Evolutionary conservation across 1,139 yeast species (phyloP).

Genomic region (Yamadazyma atmosphaerica): DNA sequence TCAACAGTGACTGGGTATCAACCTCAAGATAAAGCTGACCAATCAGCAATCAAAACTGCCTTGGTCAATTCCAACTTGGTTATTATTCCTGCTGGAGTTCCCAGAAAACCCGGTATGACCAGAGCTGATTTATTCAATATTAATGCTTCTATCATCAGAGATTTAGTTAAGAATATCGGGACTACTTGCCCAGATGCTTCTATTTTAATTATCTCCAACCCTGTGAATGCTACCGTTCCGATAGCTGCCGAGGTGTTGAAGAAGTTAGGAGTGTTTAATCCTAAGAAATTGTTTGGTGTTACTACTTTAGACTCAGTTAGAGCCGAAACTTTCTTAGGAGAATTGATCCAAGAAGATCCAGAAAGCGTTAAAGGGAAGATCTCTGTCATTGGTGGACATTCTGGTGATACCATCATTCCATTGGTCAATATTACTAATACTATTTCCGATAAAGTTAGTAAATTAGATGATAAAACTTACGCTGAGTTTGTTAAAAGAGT

Average conservation of each 20-base stretch:
- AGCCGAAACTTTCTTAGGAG: slow-evolving; percentile 64
- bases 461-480: slow-evolving; percentile 32
- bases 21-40: slow-evolving; percentile 51
- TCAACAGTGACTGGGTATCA: slow-evolving; percentile 57
- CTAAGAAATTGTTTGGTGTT: slow-evolving; percentile 67
- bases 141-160: slow-evolving; percentile 67
- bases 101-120: slow-evolving; percentile 80
- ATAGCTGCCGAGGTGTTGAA: slow-evolving; percentile 72
- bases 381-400: slow-evolving; percentile 73
- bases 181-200: slow-evolving; percentile 60
- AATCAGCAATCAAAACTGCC: slow-evolving; percentile 48
- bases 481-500: slow-evolving; percentile 57
- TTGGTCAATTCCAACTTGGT: slow-evolving; percentile 59
- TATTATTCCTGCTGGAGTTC: slow-evolving; percentile 80
- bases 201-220: slow-evolving; percentile 69
- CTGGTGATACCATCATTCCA: slow-evolving; percentile 77
- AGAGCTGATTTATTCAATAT: slow-evolving; percentile 74
- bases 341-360: slow-evolving; percentile 37
- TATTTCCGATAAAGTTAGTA: slow-evolving; percentile 29
- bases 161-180: slow-evolving; percentile 60
- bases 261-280: slow-evolving; percentile 59
- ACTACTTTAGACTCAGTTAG: slow-evolving; percentile 71
- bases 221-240: slow-evolving; percentile 75
- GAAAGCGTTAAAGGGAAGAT: slow-evolving; percentile 46
- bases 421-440: slow-evolving; percentile 32